Percentiles rank a stretch among this genome's conserved stretches.
Conservation (phyloP, 169 alveolate species). For the Eimeria necatrix region DNA sequence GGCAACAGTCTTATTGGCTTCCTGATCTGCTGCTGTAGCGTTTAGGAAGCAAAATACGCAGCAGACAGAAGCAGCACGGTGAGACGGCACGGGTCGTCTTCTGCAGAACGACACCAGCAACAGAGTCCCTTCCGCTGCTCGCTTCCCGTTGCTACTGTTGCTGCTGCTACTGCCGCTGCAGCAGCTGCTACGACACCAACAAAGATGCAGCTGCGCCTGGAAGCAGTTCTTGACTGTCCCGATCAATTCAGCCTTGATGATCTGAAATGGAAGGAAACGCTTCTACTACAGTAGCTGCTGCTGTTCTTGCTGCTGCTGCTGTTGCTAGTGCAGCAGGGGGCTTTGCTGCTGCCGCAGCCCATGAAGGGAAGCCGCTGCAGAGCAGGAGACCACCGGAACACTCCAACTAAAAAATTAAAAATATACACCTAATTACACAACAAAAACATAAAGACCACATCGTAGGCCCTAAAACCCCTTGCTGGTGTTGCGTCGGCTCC, state of each 20-base stretch:
- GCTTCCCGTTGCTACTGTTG: slow-evolving; percentile 17
- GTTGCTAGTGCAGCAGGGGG: slow-evolving; percentile 65
- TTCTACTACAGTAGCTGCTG: background rate
- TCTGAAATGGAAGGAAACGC: background rate
- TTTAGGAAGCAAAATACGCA: background rate
- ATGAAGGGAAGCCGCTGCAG: background rate
- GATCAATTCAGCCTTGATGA: background rate
- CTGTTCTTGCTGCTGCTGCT: slow-evolving; percentile 20
- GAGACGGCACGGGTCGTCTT: background rate
- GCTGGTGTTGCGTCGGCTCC: background rate
- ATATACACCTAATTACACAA: background rate
- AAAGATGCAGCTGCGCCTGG: slow-evolving; percentile 29
- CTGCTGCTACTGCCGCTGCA: slow-evolving; percentile 31
- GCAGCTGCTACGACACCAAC: background rate
- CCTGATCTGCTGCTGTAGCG: slow-evolving; percentile 21
- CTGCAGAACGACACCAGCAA: background rate
- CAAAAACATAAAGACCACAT: background rate
- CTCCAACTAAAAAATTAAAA: background rate
- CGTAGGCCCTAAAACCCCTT: background rate
- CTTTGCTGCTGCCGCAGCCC: slow-evolving; percentile 34
- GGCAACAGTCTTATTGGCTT: background rate
- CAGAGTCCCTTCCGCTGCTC: slow-evolving; percentile 26
- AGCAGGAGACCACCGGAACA: background rate
- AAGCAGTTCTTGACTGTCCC: background rate
- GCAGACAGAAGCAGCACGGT: slow-evolving; percentile 10